phyloP scores from a whole-genome alignment of 306 rosid species.

The Quercus alba region DNA sequence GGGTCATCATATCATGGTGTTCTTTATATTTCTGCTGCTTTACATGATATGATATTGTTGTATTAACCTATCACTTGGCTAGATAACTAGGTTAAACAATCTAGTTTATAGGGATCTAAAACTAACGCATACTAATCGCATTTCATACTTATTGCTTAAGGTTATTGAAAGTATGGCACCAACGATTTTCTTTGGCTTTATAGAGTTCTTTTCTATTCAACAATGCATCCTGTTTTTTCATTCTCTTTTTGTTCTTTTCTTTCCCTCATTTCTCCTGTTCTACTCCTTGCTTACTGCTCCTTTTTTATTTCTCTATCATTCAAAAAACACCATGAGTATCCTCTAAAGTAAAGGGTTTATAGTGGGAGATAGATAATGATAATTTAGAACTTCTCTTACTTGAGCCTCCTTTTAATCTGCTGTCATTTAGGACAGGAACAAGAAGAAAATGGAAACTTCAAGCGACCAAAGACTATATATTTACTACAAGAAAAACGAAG shows the following conservation, averaged over 20 bases:
- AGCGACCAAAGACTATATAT: no score
- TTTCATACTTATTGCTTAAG: not conserved
- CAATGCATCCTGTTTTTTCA: not conserved
- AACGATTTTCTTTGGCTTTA: not conserved
- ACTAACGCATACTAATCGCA: no score
- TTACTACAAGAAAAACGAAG: no score
- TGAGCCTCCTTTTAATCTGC: not conserved
- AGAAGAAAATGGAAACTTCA: not conserved
- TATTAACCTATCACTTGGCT: no score
- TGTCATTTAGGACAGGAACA: not conserved
- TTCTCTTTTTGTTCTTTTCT: not conserved
- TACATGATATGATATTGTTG: no score
- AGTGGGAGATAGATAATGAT: not conserved
- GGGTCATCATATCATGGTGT: no score
- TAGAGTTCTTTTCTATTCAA: not conserved
- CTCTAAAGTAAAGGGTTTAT: not conserved
- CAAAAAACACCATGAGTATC: not conserved
- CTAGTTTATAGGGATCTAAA: no score
- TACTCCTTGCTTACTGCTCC: not conserved
- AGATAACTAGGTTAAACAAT: no score
- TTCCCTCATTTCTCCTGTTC: not conserved
- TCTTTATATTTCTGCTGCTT: no score
- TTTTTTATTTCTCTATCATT: not conserved
- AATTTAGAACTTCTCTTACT: not conserved
- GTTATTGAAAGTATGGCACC: not conserved